Percentiles rank a stretch among this genome's conserved stretches.
phyloP scores from a whole-genome alignment of 2,329 filamentous ascomycete genomes.

The Leptographium radiaticola region DNA sequence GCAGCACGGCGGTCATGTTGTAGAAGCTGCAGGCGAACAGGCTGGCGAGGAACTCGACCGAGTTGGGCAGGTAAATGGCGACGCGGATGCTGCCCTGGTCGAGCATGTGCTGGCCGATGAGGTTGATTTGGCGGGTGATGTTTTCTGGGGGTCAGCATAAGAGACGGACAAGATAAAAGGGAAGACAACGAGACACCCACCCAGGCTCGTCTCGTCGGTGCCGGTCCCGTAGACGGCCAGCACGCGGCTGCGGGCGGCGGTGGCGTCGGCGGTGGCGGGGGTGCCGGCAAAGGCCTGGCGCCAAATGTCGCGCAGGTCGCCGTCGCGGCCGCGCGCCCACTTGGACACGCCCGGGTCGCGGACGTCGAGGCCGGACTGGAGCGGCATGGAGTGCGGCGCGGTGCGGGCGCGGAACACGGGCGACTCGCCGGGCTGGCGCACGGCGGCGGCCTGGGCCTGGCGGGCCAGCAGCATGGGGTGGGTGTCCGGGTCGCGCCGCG shows the following conservation, averaged over 20 bases:
- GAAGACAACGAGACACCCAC: conserved; percentile 21
- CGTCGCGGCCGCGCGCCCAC: conserved; percentile 73
- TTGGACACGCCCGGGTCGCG: conserved; percentile 68
- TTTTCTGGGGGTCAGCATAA: conserved; percentile 33
- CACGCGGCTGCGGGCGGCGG: conserved; percentile 47
- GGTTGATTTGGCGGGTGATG: conserved; percentile 73
- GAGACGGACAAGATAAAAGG: background rate
- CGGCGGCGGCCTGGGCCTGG: conserved; percentile 64
- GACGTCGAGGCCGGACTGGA: conserved; percentile 67
- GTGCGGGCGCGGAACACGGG: conserved; percentile 75
- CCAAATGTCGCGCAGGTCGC: conserved; percentile 89
- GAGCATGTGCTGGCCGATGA: conserved; percentile 66
- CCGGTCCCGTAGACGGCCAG: conserved; percentile 69
- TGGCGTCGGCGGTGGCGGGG: conserved; percentile 29
- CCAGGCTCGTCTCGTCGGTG: conserved; percentile 57
- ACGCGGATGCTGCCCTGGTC: conserved; percentile 62
- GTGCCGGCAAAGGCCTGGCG: conserved; percentile 54
- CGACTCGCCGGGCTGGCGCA: conserved; percentile 75
- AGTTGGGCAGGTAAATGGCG: conserved; percentile 87
- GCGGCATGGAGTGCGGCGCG: conserved; percentile 71
- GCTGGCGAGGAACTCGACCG: conserved; percentile 68
- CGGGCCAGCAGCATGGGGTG: conserved; percentile 84
- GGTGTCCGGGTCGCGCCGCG: conserved; percentile 69
- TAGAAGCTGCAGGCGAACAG: conserved; percentile 89
- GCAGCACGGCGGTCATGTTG: conserved; percentile 67